A percentile compares a stretch with the other conserved stretches of the same genome.
Conservation (phyloP, 305 asterid genomes). For the Fraxinus dipetala region DNA sequence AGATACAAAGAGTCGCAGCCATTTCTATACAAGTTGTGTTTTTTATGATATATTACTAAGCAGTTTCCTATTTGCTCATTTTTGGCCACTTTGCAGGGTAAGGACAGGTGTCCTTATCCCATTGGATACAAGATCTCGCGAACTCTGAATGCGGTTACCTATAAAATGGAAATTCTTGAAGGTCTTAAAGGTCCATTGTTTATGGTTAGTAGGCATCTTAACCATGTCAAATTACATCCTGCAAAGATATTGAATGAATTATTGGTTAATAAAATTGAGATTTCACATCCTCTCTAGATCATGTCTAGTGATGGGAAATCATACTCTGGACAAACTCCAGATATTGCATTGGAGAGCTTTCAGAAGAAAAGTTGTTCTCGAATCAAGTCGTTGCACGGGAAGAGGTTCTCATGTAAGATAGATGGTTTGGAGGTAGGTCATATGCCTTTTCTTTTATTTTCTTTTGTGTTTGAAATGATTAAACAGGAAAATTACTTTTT, state of each 20-base stretch:
- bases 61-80: constrained; percentile 16
- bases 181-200: constrained; percentile 90
- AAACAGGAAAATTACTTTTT: neutral
- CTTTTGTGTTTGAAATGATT: constrained; percentile 5
- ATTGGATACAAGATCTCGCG: constrained; percentile 78
- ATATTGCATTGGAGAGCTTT: constrained; percentile 78
- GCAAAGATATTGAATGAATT: constrained; percentile 1
- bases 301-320: constrained; percentile 73
- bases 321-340: constrained; percentile 88
- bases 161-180: constrained; percentile 77
- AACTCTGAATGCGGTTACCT: constrained; percentile 64
- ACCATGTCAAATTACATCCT: constrained; percentile 14
- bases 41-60: neutral
- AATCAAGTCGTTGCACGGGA: constrained; percentile 65
- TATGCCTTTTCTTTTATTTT: neutral
- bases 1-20: constrained; percentile 13
- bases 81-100: constrained; percentile 58
- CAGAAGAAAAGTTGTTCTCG: constrained; percentile 72
- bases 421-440: constrained; percentile 79
- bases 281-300: constrained; percentile 44
- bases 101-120: constrained; percentile 93
- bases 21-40: constrained; percentile 1
- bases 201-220: constrained; percentile 46
- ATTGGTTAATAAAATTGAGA: constrained; percentile 22
- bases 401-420: constrained; percentile 80